These are phyloP conservation scores for Xylaria sp. DNA, from an alignment of 2,329 filamentous ascomycete genomes.

Conservation along the genomic window DNA sequence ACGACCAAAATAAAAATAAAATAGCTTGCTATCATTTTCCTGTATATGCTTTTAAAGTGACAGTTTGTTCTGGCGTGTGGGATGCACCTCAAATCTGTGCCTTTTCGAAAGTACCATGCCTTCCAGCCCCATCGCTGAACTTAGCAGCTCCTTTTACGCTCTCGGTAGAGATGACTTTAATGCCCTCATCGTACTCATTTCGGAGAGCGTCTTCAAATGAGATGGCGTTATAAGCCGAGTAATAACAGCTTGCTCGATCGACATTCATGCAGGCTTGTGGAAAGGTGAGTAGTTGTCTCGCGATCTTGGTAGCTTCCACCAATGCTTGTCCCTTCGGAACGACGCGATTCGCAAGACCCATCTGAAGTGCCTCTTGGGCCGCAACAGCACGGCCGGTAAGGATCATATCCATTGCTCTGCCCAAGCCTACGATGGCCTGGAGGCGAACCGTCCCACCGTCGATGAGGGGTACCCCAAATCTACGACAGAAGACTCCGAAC, in stretches of 20 bases:
- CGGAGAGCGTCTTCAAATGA: conserved; percentile 23
- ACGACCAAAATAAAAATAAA: no score
- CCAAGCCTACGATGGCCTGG: conserved; percentile 18
- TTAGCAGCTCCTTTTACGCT: conserved; percentile 20
- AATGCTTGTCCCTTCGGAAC: conserved; percentile 21
- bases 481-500: conserved; percentile 24
- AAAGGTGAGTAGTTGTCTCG: conserved; percentile 12
- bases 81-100: background rate
- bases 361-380: conserved; percentile 22
- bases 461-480: conserved; percentile 22
- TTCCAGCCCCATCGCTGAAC: conserved; percentile 7
- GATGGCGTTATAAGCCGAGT: conserved; percentile 17
- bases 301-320: conserved; percentile 18
- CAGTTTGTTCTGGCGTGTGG: background rate
- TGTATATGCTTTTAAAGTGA: background rate
- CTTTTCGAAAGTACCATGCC: background rate
- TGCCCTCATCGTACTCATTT: conserved; percentile 17
- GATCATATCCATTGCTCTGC: conserved; percentile 20
- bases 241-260: conserved; percentile 20
- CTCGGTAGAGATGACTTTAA: conserved; percentile 20
- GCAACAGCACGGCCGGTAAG: conserved; percentile 16
- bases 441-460: conserved; percentile 23
- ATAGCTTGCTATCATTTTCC: background rate
- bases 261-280: conserved; percentile 21
- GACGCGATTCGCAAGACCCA: conserved; percentile 23